phyloP scores from a whole-genome alignment of 2,329 filamentous ascomycete species.

The Botrytis fabae region DNA sequence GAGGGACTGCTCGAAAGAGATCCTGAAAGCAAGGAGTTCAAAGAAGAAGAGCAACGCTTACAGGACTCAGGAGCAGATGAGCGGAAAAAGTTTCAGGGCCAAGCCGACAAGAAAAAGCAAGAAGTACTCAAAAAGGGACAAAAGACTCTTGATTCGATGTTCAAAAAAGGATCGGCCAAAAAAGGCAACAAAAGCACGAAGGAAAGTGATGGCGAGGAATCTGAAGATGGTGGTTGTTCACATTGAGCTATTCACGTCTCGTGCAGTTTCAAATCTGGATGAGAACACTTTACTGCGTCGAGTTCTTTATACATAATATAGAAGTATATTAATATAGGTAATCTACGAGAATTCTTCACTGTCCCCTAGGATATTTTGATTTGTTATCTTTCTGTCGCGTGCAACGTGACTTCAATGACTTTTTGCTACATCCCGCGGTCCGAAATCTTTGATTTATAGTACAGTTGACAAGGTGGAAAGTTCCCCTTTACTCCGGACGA shows the following conservation, averaged over 20 bases:
- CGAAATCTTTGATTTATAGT: too few species aligned
- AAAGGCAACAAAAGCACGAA: conserved; percentile 44
- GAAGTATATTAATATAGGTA: background rate
- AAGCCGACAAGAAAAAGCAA: conserved; percentile 71
- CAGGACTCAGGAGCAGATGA: conserved; percentile 68
- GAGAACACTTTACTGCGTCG: too few species aligned
- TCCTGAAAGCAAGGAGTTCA: conserved; percentile 71
- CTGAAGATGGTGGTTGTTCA: conserved; percentile 35
- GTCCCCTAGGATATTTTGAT: background rate
- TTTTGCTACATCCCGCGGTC: background rate
- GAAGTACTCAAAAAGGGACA: conserved; percentile 71
- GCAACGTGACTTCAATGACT: background rate
- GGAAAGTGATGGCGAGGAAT: conserved; percentile 35
- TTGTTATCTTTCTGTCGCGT: background rate
- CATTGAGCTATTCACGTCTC: conserved; percentile 30
- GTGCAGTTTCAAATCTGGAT: background rate
- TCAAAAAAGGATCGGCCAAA: conserved; percentile 42
- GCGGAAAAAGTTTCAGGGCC: conserved; percentile 72
- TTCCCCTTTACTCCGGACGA: background rate
- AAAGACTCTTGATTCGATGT: conserved; percentile 43
- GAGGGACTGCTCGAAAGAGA: conserved; percentile 88
- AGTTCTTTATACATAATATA: background rate
- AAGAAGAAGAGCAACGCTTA: conserved; percentile 61
- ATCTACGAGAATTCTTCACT: background rate
- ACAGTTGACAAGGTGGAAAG: background rate